Evolutionary conservation across 2,329 filamentous ascomycete species (phyloP).

Genomic region (Sarocladiaceae sp.): DNA sequence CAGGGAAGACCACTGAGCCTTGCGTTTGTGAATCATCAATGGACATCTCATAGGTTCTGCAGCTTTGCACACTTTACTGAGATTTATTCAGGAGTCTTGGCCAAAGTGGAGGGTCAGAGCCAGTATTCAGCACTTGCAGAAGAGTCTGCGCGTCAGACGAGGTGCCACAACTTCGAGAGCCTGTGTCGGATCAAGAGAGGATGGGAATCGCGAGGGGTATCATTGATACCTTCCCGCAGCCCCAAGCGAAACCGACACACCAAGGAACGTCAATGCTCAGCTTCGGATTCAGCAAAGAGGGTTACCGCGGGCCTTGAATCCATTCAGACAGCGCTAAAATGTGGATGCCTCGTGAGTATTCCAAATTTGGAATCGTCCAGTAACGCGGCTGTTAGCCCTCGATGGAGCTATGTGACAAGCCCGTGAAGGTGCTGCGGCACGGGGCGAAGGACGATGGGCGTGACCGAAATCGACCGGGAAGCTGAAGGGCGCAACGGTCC

Average conservation of each 20-base stretch:
- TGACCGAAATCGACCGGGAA: conserved; percentile 12
- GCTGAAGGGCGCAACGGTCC: conserved; percentile 5
- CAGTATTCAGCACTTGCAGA: no score
- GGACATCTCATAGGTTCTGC: background rate
- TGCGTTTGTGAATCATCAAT: no score
- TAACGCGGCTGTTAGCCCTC: background rate
- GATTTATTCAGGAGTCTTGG: no score
- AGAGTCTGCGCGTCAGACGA: background rate
- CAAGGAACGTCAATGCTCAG: background rate
- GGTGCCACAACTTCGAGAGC: no score
- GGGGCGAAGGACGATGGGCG: conserved; percentile 20
- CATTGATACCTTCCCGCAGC: background rate
- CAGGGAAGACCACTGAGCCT: no score
- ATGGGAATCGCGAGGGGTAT: background rate
- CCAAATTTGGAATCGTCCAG: background rate
- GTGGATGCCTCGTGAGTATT: background rate
- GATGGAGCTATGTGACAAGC: background rate
- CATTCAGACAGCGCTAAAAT: background rate
- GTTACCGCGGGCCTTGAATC: background rate
- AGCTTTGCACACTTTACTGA: no score
- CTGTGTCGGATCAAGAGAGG: background rate
- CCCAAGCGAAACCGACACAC: background rate
- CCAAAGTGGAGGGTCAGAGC: no score
- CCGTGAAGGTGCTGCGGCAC: conserved; percentile 26
- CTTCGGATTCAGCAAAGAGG: background rate